phyloP scores from a whole-genome alignment of 495 filamentous ascomycete species.

The Xylaria longipes region DNA sequence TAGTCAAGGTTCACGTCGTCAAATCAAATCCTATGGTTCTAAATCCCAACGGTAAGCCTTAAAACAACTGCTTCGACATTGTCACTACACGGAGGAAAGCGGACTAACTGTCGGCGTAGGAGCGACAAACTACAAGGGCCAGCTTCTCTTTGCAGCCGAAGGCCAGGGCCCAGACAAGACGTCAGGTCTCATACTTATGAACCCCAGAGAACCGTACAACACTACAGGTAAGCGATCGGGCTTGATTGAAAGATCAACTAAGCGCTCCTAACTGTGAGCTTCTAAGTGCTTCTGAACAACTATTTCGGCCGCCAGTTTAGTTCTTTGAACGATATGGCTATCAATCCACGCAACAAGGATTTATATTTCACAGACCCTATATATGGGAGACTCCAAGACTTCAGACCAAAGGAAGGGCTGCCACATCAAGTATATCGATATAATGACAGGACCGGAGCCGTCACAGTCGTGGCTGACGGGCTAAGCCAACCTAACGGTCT shows the following conservation, averaged over 20 bases:
- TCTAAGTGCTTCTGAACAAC: slow-evolving; percentile 52
- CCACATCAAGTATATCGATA: slow-evolving; percentile 65
- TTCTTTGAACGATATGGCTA: slow-evolving; percentile 63
- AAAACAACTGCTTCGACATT: too few species aligned
- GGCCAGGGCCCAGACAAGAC: slow-evolving; percentile 53
- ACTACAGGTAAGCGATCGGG: slow-evolving; percentile 41
- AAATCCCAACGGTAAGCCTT: slow-evolving; percentile 56
- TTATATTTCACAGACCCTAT: slow-evolving; percentile 70
- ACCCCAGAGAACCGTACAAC: slow-evolving; percentile 56
- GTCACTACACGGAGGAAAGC: background rate
- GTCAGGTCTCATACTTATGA: slow-evolving; percentile 53
- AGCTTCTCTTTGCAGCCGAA: slow-evolving; percentile 54
- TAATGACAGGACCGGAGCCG: slow-evolving; percentile 51
- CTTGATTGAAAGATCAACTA: too few species aligned
- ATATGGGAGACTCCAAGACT: slow-evolving; percentile 66
- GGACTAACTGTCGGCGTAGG: slow-evolving; percentile 38
- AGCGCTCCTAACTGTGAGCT: background rate
- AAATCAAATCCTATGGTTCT: slow-evolving; percentile 46
- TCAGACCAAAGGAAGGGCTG: slow-evolving; percentile 57
- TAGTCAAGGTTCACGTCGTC: slow-evolving; percentile 47
- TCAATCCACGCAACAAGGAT: slow-evolving; percentile 57
- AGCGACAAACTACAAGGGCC: slow-evolving; percentile 54
- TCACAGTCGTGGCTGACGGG: slow-evolving; percentile 61
- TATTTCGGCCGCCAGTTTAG: slow-evolving; percentile 67
- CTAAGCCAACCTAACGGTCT: slow-evolving; percentile 62